Evolutionary conservation across 1,284 basidiomycete species (phyloP).

Genomic region (Cryptococcus jaspeensis): DNA sequence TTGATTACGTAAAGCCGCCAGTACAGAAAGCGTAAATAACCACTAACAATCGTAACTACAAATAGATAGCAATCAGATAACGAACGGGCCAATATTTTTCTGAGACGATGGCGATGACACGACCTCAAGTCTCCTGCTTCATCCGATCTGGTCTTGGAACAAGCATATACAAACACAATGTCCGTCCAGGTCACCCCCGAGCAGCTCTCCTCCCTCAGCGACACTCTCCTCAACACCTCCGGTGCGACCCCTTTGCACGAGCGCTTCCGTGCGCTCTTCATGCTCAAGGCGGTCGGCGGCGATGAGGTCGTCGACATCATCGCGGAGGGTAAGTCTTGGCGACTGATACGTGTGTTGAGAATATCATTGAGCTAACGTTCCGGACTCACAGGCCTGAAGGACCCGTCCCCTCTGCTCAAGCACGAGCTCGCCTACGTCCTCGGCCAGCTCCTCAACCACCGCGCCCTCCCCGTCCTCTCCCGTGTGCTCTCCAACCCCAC

Average conservation of each 20-base stretch:
- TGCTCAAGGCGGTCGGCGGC: conserved; percentile 78
- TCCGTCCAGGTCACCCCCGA: conserved; percentile 41
- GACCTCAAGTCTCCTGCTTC: too few relatives aligned
- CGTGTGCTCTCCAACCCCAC: conserved; percentile 68
- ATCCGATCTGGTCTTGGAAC: background rate
- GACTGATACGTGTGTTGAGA: background rate
- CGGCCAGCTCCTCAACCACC: conserved; percentile 77
- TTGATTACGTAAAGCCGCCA: too few relatives aligned
- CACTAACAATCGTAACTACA: too few relatives aligned
- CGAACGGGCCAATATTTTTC: too few relatives aligned
- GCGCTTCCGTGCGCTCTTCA: conserved; percentile 89
- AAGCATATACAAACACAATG: conserved; percentile 22
- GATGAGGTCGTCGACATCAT: conserved; percentile 79
- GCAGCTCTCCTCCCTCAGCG: conserved; percentile 40
- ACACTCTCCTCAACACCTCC: conserved; percentile 70
- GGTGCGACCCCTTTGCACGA: conserved; percentile 77
- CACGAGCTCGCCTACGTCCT: conserved; percentile 98
- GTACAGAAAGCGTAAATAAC: too few relatives aligned
- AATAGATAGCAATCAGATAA: too few relatives aligned
- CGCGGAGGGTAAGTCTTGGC: conserved; percentile 65
- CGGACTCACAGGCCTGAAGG: conserved; percentile 82
- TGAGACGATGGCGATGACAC: too few relatives aligned
- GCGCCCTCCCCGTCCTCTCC: conserved; percentile 78
- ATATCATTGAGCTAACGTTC: background rate
- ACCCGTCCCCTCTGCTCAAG: conserved; percentile 87